phyloP scores from a whole-genome alignment of 2,329 filamentous ascomycete genomes.

The Laburnicola sp. region DNA sequence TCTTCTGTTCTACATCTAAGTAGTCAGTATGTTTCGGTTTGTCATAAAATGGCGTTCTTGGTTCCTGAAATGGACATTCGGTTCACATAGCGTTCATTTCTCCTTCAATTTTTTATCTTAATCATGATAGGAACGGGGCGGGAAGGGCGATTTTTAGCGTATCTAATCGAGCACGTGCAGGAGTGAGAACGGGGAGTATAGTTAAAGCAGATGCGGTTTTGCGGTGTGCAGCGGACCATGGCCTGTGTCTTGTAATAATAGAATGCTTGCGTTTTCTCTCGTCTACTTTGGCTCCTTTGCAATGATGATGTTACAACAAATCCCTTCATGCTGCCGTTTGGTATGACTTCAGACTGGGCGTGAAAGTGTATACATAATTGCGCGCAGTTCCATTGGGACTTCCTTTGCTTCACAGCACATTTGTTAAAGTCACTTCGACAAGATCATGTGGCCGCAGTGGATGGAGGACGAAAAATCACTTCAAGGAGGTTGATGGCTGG shows the following conservation, averaged over 20 bases:
- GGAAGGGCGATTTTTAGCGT: constrained; percentile 8
- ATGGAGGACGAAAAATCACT: no score
- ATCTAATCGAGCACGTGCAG: constrained; percentile 8
- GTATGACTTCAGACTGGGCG: no score
- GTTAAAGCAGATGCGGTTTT: neutral
- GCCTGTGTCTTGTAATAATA: constrained; percentile 24
- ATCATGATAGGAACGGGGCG: constrained; percentile 10
- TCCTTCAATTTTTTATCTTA: constrained; percentile 8
- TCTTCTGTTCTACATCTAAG: constrained; percentile 3
- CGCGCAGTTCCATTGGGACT: no score
- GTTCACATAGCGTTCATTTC: constrained; percentile 18
- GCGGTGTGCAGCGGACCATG: neutral
- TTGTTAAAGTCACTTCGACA: no score
- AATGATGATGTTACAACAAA: no score
- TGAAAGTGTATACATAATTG: no score
- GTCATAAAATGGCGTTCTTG: constrained; percentile 22
- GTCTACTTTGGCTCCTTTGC: no score
- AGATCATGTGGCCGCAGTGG: no score
- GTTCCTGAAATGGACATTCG: neutral
- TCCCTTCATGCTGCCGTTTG: no score
- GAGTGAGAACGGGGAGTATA: constrained; percentile 5
- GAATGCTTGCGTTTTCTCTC: constrained; percentile 5
- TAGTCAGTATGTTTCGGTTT: constrained; percentile 14
- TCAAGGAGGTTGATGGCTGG: no score
- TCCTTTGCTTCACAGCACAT: no score